A percentile compares a stretch with the other conserved stretches of the same genome.
Evolutionary conservation across 495 filamentous ascomycete species (phyloP).

Genomic region (Aspergillus nidulans): DNA sequence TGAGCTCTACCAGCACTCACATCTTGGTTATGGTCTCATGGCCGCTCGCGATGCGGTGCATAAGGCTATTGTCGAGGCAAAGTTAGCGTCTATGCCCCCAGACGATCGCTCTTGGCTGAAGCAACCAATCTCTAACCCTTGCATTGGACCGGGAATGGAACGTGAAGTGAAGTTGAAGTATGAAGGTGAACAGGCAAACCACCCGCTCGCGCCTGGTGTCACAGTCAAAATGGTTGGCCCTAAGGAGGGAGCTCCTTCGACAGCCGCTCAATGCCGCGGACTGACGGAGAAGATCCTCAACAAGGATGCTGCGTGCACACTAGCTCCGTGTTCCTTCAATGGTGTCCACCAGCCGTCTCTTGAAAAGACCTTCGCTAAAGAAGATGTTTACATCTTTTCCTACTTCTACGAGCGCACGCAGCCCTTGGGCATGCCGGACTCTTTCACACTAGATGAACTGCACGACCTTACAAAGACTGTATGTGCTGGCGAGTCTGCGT

Average conservation of each 20-base stretch:
- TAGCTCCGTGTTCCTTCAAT: conserved; percentile 95
- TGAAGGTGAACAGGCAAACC: conserved; percentile 35
- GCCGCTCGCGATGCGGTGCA: conserved; percentile 83
- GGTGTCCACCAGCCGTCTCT: conserved; percentile 92
- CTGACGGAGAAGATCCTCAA: conserved; percentile 85
- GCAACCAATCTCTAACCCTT: conserved; percentile 75
- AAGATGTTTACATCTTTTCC: conserved; percentile 94
- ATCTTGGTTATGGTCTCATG: conserved; percentile 97
- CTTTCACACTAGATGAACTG: conserved; percentile 84
- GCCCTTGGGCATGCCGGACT: conserved; percentile 91
- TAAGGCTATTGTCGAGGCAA: conserved; percentile 60
- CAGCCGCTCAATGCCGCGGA: conserved; percentile 81
- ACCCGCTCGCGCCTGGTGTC: conserved; percentile 55
- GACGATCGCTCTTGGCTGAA: conserved; percentile 53
- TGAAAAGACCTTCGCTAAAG: conserved; percentile 83
- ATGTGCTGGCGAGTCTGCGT: conserved; percentile 70
- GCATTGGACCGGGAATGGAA: conserved; percentile 75
- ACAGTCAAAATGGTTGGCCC: conserved; percentile 91
- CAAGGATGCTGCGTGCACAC: conserved; percentile 76
- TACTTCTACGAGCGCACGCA: conserved; percentile 95
- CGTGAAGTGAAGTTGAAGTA: conserved; percentile 65
- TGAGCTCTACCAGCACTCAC: conserved; percentile 95
- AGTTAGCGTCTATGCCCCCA: conserved; percentile 41
- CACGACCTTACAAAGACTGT: conserved; percentile 78
- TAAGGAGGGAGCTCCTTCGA: conserved; percentile 43